phyloP scores from a whole-genome alignment of 2,329 filamentous ascomycete genomes.

The Xylogone sp. region DNA sequence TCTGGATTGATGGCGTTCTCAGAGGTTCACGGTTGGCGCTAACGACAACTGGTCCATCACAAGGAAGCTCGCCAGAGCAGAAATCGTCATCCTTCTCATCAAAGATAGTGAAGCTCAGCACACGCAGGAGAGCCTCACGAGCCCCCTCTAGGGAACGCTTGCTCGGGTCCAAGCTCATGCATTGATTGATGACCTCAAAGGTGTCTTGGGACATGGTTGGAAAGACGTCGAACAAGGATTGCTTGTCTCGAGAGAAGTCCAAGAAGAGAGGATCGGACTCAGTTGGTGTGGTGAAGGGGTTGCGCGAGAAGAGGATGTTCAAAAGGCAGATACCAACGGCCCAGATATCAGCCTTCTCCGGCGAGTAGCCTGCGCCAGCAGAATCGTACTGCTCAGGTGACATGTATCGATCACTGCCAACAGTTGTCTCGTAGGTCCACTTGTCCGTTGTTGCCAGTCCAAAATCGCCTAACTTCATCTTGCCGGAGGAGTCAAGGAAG shows the following conservation, averaged over 20 bases:
- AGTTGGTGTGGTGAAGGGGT: conserved; percentile 89
- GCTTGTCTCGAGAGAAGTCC: conserved; percentile 89
- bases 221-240: conserved; percentile 96
- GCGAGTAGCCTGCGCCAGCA: conserved; percentile 81
- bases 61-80: conserved; percentile 64
- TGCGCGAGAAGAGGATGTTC: conserved; percentile 94
- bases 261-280: conserved; percentile 89
- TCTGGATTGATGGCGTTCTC: conserved; percentile 91
- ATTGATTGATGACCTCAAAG: conserved; percentile 87
- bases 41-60: conserved; percentile 61
- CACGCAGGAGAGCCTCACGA: conserved; percentile 72
- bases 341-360: conserved; percentile 93
- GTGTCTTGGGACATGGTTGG: conserved; percentile 98
- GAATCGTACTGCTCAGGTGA: conserved; percentile 97
- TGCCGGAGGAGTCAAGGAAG: conserved; percentile 80
- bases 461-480: conserved; percentile 96
- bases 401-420: conserved; percentile 99
- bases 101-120: conserved; percentile 88
- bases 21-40: conserved; percentile 92
- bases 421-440: conserved; percentile 89
- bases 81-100: conserved; percentile 93
- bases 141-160: conserved; percentile 80
- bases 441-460: conserved; percentile 84
- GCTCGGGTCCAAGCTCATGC: conserved; percentile 84
- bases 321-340: conserved; percentile 94